phyloP scores from a whole-genome alignment of 2,329 filamentous ascomycete species.

The Penicillium verrucosum region DNA sequence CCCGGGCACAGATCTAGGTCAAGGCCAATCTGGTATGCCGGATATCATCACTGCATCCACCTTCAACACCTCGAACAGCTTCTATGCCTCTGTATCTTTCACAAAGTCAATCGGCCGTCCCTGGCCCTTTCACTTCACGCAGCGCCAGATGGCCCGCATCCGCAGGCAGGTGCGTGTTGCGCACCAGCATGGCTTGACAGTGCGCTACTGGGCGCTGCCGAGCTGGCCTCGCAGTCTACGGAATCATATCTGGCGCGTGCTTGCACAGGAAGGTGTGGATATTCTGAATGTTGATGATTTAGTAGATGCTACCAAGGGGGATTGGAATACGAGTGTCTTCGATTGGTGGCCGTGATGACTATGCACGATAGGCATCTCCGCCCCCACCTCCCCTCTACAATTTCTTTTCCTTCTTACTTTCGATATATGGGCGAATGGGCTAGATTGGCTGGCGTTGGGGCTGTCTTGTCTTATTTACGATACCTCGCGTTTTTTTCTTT shows the following conservation, averaged over 20 bases:
- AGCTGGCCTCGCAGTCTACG: constrained; percentile 54
- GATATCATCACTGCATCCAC: constrained; percentile 37
- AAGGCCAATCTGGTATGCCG: constrained; percentile 46
- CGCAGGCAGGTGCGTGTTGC: constrained; percentile 53
- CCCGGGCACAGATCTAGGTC: constrained; percentile 31
- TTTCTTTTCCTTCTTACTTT: neutral
- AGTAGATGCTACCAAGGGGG: constrained; percentile 44
- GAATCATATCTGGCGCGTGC: constrained; percentile 54
- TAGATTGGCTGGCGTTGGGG: neutral
- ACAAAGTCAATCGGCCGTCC: constrained; percentile 46
- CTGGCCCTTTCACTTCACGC: constrained; percentile 50
- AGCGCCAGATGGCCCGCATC: constrained; percentile 46
- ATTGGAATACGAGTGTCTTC: constrained; percentile 45
- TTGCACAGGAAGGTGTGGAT: constrained; percentile 55
- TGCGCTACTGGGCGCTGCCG: constrained; percentile 57
- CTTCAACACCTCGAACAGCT: constrained; percentile 53
- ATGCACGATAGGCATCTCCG: neutral
- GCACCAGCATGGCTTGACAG: constrained; percentile 52
- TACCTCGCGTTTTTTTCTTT: neutral
- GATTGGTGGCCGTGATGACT: constrained; percentile 32
- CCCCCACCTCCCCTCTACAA: neutral
- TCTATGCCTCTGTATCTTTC: constrained; percentile 57
- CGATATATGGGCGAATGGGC: neutral
- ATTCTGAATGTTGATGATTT: constrained; percentile 60
- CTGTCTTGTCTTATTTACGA: constrained; percentile 1